Conservation (phyloP, 495 filamentous ascomycete species). For the Penicillium flavigenum region DNA sequence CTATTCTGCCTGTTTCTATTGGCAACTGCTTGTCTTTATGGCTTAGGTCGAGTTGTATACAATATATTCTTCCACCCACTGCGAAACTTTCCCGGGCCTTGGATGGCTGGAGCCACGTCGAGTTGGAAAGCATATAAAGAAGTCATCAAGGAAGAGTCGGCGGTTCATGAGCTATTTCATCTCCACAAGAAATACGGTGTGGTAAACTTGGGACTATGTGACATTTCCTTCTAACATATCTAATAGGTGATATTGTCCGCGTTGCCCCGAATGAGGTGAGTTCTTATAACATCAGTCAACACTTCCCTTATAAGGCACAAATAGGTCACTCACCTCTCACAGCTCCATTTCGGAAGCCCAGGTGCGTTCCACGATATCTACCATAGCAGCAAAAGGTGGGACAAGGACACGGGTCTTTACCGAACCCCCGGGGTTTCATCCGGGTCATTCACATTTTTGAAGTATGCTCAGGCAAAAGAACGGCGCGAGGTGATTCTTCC, state of each 20-base stretch:
- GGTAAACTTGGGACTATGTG: background rate
- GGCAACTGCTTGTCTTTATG: background rate
- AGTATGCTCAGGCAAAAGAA: slow-evolving; percentile 11
- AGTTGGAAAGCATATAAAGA: slow-evolving; percentile 14
- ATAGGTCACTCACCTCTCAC: background rate
- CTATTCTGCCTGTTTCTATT: slow-evolving; percentile 4
- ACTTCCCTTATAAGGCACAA: background rate
- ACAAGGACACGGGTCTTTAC: slow-evolving; percentile 9
- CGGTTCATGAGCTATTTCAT: slow-evolving; percentile 5
- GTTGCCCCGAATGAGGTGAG: slow-evolving; percentile 8
- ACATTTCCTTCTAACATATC: background rate
- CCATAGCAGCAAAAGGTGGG: slow-evolving; percentile 10
- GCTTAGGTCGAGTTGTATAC: slow-evolving; percentile 4
- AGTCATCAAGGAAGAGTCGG: slow-evolving; percentile 6
- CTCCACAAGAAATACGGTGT: slow-evolving; percentile 8
- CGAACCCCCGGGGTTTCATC: slow-evolving; percentile 7
- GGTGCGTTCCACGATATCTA: slow-evolving; percentile 11
- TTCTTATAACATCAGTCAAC: background rate
- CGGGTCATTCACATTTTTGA: slow-evolving; percentile 5
- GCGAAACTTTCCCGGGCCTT: slow-evolving; percentile 8
- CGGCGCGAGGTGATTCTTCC: slow-evolving; percentile 8
- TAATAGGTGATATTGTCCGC: slow-evolving; percentile 10
- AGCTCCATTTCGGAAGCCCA: slow-evolving; percentile 10
- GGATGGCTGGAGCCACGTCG: slow-evolving; percentile 11
- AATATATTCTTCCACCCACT: slow-evolving; percentile 7